Evolutionary conservation across 805 yeast species (phyloP), one percentile per base, ranked within the genome.

Genomic region (Wickerhamiella kurtzmanii): DNA sequence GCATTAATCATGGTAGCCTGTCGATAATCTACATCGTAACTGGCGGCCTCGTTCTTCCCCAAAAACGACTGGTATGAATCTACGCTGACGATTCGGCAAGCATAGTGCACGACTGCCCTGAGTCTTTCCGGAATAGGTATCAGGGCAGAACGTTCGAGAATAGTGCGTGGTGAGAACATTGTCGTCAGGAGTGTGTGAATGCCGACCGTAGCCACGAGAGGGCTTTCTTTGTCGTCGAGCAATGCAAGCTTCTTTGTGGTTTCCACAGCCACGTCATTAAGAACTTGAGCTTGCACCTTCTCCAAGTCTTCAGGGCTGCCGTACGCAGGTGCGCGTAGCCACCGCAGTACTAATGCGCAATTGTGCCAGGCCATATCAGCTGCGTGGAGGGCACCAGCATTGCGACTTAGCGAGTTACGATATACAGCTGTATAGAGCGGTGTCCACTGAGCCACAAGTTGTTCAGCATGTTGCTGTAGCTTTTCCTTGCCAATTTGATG

Each of bases 361-460:
- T 42, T 44, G 36, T 19, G 48, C 56, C 56, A 53, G 2, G 56
- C 50, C 16, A 46, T n/a, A 35, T 53, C 56, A 1, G 56, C 56
- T 16, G 25, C n/a, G 3, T 46, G 36, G 6, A 3, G 20, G 5
- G 41, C 25, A 8, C n/a, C 41, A 19, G 41, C 41, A 18, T 38
- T 13, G 5, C 25, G 6, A n/a, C 18, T 21, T 25, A 13, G 8
- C 5, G 16, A 17, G 8, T 38, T 38, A 6, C 41, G 15, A 15
- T 18, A 18, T 6, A 38, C 8, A 5, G 8, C 17, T 8, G 38
- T 16, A 11, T 25, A 25, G 11, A 25, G 32, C 32, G 32, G 32
- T 11, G 32, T 25, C 32, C 32, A 25, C 6, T 11, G 32, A 6
- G 32, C 32, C 11, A 25, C 32, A 25, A 25, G 32, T 15, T 21